Percentiles rank a stretch among this genome's conserved stretches.
Conservation (phyloP, 306 rosid genomes). For the Inga oerstediana region DNA sequence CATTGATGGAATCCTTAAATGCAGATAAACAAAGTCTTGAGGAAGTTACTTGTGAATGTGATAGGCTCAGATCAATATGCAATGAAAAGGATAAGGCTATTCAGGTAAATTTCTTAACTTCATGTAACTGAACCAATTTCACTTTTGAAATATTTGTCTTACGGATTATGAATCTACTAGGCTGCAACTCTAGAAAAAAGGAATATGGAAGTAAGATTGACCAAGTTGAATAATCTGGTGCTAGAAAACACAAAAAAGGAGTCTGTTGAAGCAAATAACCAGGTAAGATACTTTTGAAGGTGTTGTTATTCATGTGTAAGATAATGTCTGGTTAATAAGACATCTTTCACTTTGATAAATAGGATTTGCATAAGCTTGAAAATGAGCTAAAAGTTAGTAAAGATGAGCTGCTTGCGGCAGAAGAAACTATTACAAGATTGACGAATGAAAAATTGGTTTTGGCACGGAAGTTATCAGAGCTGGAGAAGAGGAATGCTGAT, state of each 20-base stretch:
- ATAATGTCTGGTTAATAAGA: background rate
- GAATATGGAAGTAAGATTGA: conserved; percentile 68
- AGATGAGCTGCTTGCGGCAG: conserved; percentile 64
- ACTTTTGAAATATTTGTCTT: conserved; percentile 2
- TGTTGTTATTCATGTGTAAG: conserved; percentile 24
- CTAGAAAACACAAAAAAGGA: conserved; percentile 60
- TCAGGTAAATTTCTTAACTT: conserved; percentile 55
- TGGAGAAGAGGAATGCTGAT: conserved; percentile 63
- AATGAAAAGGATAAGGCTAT: conserved; percentile 75
- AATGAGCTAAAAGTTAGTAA: conserved; percentile 67
- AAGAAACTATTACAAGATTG: conserved; percentile 65
- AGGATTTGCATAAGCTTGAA: conserved; percentile 66
- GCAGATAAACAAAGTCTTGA: conserved; percentile 58
- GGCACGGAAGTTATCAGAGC: conserved; percentile 58
- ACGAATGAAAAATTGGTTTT: conserved; percentile 57
- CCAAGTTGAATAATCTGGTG: conserved; percentile 57
- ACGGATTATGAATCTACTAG: conserved; percentile 49
- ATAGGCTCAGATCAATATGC: conserved; percentile 54
- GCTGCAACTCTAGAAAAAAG: conserved; percentile 64
- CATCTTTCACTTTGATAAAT: conserved; percentile 24
- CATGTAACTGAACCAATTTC: conserved; percentile 16
- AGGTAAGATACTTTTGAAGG: conserved; percentile 47
- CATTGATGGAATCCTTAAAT: conserved; percentile 61
- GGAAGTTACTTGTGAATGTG: conserved; percentile 58
- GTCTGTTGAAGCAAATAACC: conserved; percentile 52